Percentiles rank a stretch among this genome's conserved stretches.
Evolutionary conservation across 352 stramenopile genomes (phyloP).

Genomic region (Globisporangium nagaii): DNA sequence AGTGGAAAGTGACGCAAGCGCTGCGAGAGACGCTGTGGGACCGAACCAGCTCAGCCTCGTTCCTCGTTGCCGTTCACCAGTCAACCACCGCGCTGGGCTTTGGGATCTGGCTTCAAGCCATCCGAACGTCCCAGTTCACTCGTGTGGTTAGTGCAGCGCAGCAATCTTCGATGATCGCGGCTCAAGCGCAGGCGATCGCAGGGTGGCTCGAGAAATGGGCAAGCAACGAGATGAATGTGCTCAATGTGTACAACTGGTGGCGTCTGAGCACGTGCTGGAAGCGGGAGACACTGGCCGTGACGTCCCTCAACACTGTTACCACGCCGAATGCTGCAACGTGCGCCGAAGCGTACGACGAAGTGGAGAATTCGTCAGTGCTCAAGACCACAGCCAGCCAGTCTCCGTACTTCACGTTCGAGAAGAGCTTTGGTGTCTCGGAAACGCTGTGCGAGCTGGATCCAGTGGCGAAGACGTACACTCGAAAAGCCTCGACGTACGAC

Average conservation of each 20-base stretch:
- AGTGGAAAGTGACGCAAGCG: conserved; percentile 14
- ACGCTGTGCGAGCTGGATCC: conserved; percentile 22
- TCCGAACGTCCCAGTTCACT: conserved; percentile 23
- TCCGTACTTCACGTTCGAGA: conserved; percentile 34
- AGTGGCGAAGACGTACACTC: conserved; percentile 18
- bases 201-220: conserved; percentile 35
- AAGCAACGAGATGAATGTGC: conserved; percentile 28
- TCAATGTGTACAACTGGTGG: conserved; percentile 55
- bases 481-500: conserved; percentile 23
- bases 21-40: conserved; percentile 30
- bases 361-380: conserved; percentile 13
- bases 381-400: conserved; percentile 19
- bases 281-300: conserved; percentile 20
- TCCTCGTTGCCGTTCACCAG: conserved; percentile 26
- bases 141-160: conserved; percentile 8
- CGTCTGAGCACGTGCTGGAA: conserved; percentile 32
- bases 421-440: conserved; percentile 28
- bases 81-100: conserved; percentile 28
- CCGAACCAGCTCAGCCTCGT: conserved; percentile 24
- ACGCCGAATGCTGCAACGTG: conserved; percentile 18
- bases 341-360: conserved; percentile 20
- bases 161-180: conserved; percentile 15
- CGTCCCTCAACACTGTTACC: conserved; percentile 6
- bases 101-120: conserved; percentile 32
- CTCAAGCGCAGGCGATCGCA: conserved; percentile 18